These are phyloP conservation scores for Larix kaempferi DNA, from an alignment of 75 land plant species.

Conservation along the genomic window DNA sequence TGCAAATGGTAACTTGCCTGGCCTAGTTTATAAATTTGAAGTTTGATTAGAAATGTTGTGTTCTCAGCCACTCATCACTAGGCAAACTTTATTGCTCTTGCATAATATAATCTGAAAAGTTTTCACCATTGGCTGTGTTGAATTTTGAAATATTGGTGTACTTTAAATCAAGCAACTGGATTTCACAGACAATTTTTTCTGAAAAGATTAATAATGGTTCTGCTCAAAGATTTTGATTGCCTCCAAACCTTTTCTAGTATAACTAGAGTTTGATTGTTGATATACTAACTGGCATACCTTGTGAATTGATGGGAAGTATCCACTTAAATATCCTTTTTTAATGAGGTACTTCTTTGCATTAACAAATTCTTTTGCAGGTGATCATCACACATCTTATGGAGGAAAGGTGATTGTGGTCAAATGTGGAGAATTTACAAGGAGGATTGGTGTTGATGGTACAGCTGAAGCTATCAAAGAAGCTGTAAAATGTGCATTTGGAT, in stretches of 20 bases:
- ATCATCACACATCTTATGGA: conserved; percentile 42
- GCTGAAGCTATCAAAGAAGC: conserved; percentile 92
- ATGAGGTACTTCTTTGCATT: no score
- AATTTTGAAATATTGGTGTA: not conserved
- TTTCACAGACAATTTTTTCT: not conserved
- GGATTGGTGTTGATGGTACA: conserved; percentile 90
- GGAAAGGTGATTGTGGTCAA: conserved; percentile 90
- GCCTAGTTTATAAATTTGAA: not conserved
- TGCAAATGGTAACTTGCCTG: conserved; percentile 57
- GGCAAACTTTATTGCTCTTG: not conserved
- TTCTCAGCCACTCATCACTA: not conserved
- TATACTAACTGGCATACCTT: not conserved
- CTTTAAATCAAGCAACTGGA: not conserved
- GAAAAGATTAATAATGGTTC: not conserved
- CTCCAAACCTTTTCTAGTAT: not conserved
- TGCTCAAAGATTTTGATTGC: not conserved
- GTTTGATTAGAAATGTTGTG: not conserved
- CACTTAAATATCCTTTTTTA: not conserved
- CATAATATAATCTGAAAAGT: not conserved
- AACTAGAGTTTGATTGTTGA: not conserved
- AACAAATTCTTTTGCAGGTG: conserved; percentile 45
- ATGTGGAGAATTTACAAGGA: conserved; percentile 63
- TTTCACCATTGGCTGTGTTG: not conserved
- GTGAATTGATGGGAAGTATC: not conserved
- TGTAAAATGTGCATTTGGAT: conserved; percentile 80